Evolutionary conservation across 225 moss, liverwort and hornwort species (phyloP).

Genomic region (Lunularia cruciata): DNA sequence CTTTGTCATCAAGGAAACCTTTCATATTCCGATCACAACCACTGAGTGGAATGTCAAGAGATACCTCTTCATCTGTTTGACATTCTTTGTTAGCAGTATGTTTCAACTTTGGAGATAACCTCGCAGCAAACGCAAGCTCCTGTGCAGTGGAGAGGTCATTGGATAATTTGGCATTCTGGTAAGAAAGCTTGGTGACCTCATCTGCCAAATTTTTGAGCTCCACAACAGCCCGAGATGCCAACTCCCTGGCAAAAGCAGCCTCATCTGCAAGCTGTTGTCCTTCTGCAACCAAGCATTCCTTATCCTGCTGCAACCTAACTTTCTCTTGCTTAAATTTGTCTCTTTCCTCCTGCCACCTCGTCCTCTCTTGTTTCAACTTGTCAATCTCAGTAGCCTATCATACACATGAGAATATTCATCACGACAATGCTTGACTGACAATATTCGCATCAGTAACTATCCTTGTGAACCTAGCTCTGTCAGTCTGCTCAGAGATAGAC

Average conservation of each 20-base stretch:
- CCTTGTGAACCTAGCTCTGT: not conserved
- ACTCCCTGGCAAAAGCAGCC: slow-evolving; percentile 89
- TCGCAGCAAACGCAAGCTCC: slow-evolving; percentile 72
- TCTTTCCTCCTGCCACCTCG: slow-evolving; percentile 50
- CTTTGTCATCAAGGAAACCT: slow-evolving; percentile 57
- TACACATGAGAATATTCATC: slow-evolving; percentile 8
- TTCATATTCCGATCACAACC: slow-evolving; percentile 35
- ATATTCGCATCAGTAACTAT: not conserved
- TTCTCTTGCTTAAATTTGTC: slow-evolving; percentile 56
- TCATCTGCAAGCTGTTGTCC: slow-evolving; percentile 88
- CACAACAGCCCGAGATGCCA: slow-evolving; percentile 88
- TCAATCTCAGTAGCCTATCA: slow-evolving; percentile 82
- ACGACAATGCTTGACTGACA: not conserved
- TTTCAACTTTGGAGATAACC: slow-evolving; percentile 43
- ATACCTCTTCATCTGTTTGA: slow-evolving; percentile 59
- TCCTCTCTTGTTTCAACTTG: slow-evolving; percentile 75
- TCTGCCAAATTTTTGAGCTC: slow-evolving; percentile 97
- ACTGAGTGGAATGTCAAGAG: slow-evolving; percentile 24
- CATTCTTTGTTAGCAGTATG: slow-evolving; percentile 56
- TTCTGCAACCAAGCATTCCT: slow-evolving; percentile 54
- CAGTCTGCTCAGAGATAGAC: not conserved
- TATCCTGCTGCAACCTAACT: slow-evolving; percentile 63
- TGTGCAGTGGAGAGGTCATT: slow-evolving; percentile 75
- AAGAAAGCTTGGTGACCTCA: slow-evolving; percentile 97
- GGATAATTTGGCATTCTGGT: slow-evolving; percentile 84